These are phyloP conservation scores for Chytriomyces sp. DNA, from an alignment of 192 early-diverging fungal genomes.

Conservation along the genomic window DNA sequence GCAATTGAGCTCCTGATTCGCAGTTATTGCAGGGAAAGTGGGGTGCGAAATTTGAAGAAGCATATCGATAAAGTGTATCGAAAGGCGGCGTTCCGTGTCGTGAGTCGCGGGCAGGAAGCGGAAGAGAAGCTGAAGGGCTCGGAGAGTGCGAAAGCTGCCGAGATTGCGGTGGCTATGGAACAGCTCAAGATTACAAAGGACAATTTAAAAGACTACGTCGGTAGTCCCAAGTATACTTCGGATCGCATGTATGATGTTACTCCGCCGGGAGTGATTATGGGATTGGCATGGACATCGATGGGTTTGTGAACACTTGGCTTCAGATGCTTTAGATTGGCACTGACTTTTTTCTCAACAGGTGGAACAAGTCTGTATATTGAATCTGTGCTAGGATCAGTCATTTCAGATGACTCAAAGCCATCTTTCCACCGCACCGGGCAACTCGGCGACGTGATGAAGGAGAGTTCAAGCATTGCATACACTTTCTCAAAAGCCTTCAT, in stretches of 20 bases:
- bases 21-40: conserved; percentile 94
- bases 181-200: conserved; percentile 69
- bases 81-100: conserved; percentile 92
- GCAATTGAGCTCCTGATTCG: conserved; percentile 87
- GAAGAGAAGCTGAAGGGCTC: conserved; percentile 24
- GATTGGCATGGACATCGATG: conserved; percentile 96
- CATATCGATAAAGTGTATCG: conserved; percentile 98
- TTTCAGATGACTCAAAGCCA: conserved; percentile 65
- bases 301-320: conserved; percentile 56
- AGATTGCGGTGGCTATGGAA: conserved; percentile 39
- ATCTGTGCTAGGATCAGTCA: conserved; percentile 82
- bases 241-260: conserved; percentile 92
- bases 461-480: conserved; percentile 93
- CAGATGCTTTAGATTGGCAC: not conserved
- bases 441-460: conserved; percentile 99
- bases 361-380: conserved; percentile 95
- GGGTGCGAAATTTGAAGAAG: conserved; percentile 97
- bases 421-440: conserved; percentile 89
- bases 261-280: conserved; percentile 96
- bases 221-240: conserved; percentile 81
- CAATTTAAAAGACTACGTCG: conserved; percentile 92
- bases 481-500: conserved; percentile 91
- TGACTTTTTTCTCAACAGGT: conserved; percentile 44
- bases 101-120: conserved; percentile 55
- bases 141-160: conserved; percentile 31